A percentile compares a stretch with the other conserved stretches of the same genome.
phyloP scores from a whole-genome alignment of 352 stramenopile genomes.

The Stramenopiles sp. region DNA sequence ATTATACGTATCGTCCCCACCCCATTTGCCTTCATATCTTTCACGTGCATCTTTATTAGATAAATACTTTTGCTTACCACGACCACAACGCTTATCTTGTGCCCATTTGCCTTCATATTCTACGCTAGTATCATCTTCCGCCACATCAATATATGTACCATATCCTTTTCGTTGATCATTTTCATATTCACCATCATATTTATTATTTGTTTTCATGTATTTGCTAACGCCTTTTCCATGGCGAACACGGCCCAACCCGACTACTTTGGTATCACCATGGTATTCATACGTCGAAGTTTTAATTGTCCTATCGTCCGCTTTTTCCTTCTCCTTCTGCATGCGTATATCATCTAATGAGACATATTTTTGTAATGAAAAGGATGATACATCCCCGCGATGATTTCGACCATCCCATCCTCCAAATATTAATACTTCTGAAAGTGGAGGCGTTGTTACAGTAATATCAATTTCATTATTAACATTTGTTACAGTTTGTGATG shows the following conservation, averaged over 20 bases:
- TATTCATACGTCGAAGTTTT: neutral
- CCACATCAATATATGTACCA: neutral
- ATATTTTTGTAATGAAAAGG: neutral
- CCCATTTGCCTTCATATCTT: slow-evolving; percentile 3
- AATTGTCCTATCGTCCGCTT: neutral
- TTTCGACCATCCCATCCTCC: neutral
- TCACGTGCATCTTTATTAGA: neutral
- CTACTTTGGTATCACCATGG: neutral
- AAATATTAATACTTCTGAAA: neutral
- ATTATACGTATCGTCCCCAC: neutral
- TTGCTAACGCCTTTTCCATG: neutral
- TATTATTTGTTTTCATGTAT: neutral
- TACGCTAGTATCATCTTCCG: neutral
- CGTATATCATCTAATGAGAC: neutral
- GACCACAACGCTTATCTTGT: neutral
- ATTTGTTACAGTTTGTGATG: neutral
- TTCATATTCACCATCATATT: neutral
- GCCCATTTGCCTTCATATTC: neutral
- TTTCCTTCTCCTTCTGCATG: neutral
- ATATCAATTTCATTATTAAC: neutral
- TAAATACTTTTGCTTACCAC: neutral
- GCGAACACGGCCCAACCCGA: neutral
- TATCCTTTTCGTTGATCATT: neutral
- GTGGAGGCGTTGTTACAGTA: neutral
- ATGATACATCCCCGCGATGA: neutral